phyloP scores from a whole-genome alignment of 1,139 yeast genomes.

The Komagataea norvegica region DNA sequence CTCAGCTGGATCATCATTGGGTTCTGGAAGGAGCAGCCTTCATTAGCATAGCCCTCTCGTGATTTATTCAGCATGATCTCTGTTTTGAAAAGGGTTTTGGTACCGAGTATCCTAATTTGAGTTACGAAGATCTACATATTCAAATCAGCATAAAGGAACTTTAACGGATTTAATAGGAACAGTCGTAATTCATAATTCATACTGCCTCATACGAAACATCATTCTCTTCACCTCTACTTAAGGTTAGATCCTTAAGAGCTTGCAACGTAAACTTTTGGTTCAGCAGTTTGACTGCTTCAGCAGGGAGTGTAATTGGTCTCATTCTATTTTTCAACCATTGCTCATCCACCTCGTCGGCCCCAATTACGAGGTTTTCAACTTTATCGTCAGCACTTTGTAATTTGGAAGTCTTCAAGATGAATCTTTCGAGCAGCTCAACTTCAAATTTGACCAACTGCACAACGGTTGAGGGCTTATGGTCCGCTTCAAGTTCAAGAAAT shows the following conservation, averaged over 20 bases:
- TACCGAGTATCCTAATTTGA: no score
- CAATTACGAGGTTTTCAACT: constrained; percentile 22
- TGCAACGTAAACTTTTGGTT: constrained; percentile 2
- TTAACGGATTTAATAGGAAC: no score
- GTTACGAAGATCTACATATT: no score
- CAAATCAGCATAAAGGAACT: no score
- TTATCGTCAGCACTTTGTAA: constrained; percentile 15
- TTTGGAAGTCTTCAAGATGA: constrained; percentile 5
- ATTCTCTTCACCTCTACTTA: constrained; percentile 9
- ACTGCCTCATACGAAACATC: constrained; percentile 9
- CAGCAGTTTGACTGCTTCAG: background rate
- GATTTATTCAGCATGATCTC: no score
- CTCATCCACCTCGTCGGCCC: constrained; percentile 24
- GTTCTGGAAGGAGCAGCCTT: no score
- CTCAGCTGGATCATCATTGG: no score
- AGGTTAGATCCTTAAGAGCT: constrained; percentile 6
- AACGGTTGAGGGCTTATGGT: constrained; percentile 14
- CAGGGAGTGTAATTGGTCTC: constrained; percentile 17
- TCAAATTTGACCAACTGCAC: constrained; percentile 19
- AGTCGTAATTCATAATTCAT: no score
- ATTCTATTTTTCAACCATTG: constrained; percentile 28
- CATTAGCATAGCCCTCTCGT: no score
- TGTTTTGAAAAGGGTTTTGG: no score
- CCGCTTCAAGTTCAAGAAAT: constrained; percentile 6
- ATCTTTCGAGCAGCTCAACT: constrained; percentile 11